Base-by-base conservation (phyloP, 2,329 filamentous ascomycete genomes). In the Fusarium albosuccineum region DNA sequence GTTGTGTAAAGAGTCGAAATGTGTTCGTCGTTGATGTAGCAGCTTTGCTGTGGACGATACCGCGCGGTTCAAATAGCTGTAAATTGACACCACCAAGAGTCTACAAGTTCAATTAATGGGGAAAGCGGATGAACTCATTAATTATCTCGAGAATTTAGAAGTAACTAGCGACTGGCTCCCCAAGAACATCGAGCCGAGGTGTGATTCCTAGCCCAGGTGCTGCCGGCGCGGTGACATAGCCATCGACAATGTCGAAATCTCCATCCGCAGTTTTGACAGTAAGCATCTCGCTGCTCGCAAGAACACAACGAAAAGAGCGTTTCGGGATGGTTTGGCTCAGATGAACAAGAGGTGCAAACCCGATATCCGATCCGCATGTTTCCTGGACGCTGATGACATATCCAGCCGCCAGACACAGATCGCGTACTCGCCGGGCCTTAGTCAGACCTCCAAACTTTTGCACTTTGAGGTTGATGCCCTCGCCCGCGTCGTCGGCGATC, bases 281-380 rank as follows among this genome's bases (percentile, higher is more conserved):
- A 14, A 63, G 33, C 17, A 63, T 56, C 8, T 52, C 51, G 4
- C 46, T 29, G 34, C 51, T 40, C 9, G 51, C 45, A 36, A 63
- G 55, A 27, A 64, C 26, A 11, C 52, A 57, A 6, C 57, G 42
- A 27, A 64, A n/a, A 14, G 52, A 44, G n/a, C 44, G 53, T 14
- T 44, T 37, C 2, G 57, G 61, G 6, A 64, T 42, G 3, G 61
- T 64, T 34, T 64, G 61, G 1, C 29, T 45, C 22, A 64, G 36
- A 10, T 60, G 61, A 7, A 61, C 48, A 34, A 64, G 52, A n/a
- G 61, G 51, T 7, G 57, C 61, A 17, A 64, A 60, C 7, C 51
- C 52, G 26, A 64, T 57, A 7, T 57, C 61, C 5, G 56, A 60
- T 6, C 60, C 56, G 14, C 30, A 41, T 3, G 56, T 60, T 6